These are phyloP conservation scores for Epichloe uncinata DNA, from an alignment of 2,329 filamentous ascomycete species.

Conservation along the genomic window DNA sequence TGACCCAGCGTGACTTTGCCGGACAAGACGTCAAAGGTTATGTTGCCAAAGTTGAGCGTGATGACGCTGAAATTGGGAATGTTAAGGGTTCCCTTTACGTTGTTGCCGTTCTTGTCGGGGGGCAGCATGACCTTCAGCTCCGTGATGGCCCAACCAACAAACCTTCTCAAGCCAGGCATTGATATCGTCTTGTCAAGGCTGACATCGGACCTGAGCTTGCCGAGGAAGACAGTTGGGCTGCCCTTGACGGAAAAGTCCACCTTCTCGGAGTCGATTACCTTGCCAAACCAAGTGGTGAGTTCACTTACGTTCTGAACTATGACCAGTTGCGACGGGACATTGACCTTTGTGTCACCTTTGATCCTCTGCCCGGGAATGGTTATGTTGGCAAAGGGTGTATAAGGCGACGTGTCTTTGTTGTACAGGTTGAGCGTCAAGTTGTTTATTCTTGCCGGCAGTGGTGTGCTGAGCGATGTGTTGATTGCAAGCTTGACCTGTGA, in stretches of 20 bases:
- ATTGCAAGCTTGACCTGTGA: constrained; percentile 22
- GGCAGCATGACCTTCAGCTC: constrained; percentile 27
- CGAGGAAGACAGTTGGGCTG: constrained; percentile 24
- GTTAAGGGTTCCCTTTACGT: constrained; percentile 28
- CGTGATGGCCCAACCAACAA: constrained; percentile 24
- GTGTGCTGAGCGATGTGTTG: constrained; percentile 23
- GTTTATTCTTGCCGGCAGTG: constrained; percentile 23
- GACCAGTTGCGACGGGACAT: constrained; percentile 21
- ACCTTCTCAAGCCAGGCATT: constrained; percentile 25
- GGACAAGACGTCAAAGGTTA: constrained; percentile 30
- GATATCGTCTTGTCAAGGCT: constrained; percentile 28
- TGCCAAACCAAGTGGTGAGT: constrained; percentile 24
- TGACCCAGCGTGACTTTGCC: constrained; percentile 27
- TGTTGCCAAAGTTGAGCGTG: constrained; percentile 29
- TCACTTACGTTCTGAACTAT: constrained; percentile 25
- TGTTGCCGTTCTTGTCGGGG: constrained; percentile 25
- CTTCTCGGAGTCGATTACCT: constrained; percentile 24
- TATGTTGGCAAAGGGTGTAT: constrained; percentile 12
- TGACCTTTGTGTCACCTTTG: constrained; percentile 23
- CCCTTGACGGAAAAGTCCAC: constrained; percentile 26
- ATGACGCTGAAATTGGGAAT: constrained; percentile 32
- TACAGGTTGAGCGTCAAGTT: constrained; percentile 27
- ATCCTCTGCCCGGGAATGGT: constrained; percentile 11
- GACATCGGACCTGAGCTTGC: constrained; percentile 23
- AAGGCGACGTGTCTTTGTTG: constrained; percentile 20